Evolutionary conservation across 352 stramenopile species (phyloP).

Genomic region (Phytopythium mirpurense): DNA sequence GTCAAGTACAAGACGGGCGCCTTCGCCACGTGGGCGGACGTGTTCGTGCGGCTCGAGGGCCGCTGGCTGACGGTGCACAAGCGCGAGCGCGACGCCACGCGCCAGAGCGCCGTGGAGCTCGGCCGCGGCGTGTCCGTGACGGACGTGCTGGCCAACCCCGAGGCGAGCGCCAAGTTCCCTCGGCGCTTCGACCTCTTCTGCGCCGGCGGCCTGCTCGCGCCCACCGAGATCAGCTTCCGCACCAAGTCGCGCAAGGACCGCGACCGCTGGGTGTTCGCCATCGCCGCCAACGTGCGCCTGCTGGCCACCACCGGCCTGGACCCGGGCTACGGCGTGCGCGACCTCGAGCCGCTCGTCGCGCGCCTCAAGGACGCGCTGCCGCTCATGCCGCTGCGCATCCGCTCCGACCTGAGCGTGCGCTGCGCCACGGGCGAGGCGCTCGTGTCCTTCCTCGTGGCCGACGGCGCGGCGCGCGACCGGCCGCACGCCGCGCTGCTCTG

Average conservation of each 20-base stretch:
- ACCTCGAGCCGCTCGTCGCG: conserved; percentile 48
- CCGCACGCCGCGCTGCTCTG: conserved; percentile 49
- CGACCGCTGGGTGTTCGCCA: conserved; percentile 66
- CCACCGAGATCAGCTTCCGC: conserved; percentile 72
- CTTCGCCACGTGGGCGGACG: conserved; percentile 62
- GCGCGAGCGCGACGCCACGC: conserved; percentile 46
- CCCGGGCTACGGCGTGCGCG: conserved; percentile 37
- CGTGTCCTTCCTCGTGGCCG: conserved; percentile 54
- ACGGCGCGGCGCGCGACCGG: conserved; percentile 47
- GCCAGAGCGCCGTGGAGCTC: conserved; percentile 64
- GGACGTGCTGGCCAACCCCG: conserved; percentile 41
- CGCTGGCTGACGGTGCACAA: conserved; percentile 73
- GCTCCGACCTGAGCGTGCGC: conserved; percentile 49
- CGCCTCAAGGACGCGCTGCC: conserved; percentile 50
- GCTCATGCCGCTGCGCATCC: conserved; percentile 63
- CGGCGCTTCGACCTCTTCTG: conserved; percentile 71
- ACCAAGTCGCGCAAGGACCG: conserved; percentile 74
- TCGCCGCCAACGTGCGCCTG: conserved; percentile 58
- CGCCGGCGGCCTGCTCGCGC: conserved; percentile 57
- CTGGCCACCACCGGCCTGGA: conserved; percentile 43
- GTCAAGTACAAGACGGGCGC: conserved; percentile 65
- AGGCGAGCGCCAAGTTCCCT: conserved; percentile 66
- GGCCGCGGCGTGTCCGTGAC: conserved; percentile 62
- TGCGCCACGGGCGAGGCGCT: conserved; percentile 67
- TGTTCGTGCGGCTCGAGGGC: conserved; percentile 59